A percentile compares a stretch with the other conserved stretches of the same genome.
phyloP scores from a whole-genome alignment of 192 early-diverging fungal species.

The Radiomyces spectabilis region DNA sequence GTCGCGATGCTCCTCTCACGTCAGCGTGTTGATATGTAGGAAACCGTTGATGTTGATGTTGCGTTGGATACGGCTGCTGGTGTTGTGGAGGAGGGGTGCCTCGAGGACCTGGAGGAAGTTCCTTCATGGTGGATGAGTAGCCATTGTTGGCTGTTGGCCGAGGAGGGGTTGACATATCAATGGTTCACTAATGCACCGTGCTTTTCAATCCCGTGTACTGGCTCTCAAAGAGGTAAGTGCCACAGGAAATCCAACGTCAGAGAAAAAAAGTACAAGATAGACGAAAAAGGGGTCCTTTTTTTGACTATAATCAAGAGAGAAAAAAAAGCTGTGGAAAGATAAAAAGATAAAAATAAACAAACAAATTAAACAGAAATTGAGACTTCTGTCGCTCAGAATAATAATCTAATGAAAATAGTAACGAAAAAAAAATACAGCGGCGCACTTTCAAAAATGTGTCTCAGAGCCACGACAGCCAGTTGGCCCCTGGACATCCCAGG shows the following conservation, averaged over 20 bases:
- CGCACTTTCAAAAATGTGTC: neutral
- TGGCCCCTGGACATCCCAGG: too few species aligned
- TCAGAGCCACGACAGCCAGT: neutral
- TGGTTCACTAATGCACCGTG: too few species aligned
- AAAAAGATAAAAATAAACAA: neutral
- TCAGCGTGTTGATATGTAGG: too few species aligned
- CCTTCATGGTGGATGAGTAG: too few species aligned
- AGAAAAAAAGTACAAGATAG: constrained; percentile 1
- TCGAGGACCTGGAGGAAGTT: too few species aligned
- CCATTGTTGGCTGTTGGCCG: too few species aligned
- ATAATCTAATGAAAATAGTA: neutral
- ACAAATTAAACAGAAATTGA: neutral
- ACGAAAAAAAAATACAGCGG: neutral
- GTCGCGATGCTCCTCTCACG: too few species aligned
- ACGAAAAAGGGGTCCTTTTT: neutral
- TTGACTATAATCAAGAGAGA: neutral
- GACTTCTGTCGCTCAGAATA: neutral
- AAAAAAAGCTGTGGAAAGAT: neutral
- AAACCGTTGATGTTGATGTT: too few species aligned
- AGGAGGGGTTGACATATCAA: too few species aligned
- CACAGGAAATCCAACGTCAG: constrained; percentile 6
- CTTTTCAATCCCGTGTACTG: too few species aligned
- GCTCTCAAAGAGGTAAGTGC: neutral
- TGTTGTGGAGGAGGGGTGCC: too few species aligned
- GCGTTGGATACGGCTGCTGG: too few species aligned